Percentiles rank a stretch among this genome's conserved stretches.
Evolutionary conservation across 2,329 filamentous ascomycete species (phyloP).

Genomic region (Botrytis byssoidea): DNA sequence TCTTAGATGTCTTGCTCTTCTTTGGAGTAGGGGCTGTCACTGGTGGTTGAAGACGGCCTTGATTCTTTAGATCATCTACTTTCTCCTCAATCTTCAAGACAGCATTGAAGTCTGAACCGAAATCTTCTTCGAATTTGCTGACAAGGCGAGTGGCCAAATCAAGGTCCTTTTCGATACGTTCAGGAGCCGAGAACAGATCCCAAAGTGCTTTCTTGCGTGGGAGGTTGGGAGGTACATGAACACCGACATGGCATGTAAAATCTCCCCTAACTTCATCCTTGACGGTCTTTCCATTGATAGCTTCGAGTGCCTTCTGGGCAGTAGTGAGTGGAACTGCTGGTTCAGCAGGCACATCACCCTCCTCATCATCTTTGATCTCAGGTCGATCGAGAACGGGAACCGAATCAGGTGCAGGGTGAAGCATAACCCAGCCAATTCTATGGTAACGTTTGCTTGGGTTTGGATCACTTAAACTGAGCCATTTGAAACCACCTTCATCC

Average conservation of each 20-base stretch:
- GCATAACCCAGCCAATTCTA: conserved; percentile 96
- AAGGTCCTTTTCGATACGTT: conserved; percentile 88
- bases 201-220: conserved; percentile 93
- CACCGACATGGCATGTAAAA: conserved; percentile 95
- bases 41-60: conserved; percentile 72
- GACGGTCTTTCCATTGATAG: conserved; percentile 97
- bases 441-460: conserved; percentile 97
- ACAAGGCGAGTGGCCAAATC: conserved; percentile 79
- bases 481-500: conserved; percentile 88
- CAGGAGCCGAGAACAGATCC: conserved; percentile 93
- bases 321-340: conserved; percentile 52
- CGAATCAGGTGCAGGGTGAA: conserved; percentile 74
- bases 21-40: conserved; percentile 54
- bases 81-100: conserved; percentile 79
- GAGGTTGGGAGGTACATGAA: conserved; percentile 83
- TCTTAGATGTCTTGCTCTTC: conserved; percentile 60
- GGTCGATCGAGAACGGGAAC: conserved; percentile 64
- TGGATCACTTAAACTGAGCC: conserved; percentile 92
- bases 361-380: conserved; percentile 66
- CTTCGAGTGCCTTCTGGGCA: conserved; percentile 83
- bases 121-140: conserved; percentile 79
- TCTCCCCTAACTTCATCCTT: conserved; percentile 91
- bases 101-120: conserved; percentile 74
- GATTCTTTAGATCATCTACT: conserved; percentile 75
- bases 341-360: conserved; percentile 46